Percentiles rank a stretch among this genome's conserved stretches.
These are phyloP conservation scores for Fomes fomentarius DNA, from an alignment of 1,284 basidiomycete species.

Conservation along the genomic window DNA sequence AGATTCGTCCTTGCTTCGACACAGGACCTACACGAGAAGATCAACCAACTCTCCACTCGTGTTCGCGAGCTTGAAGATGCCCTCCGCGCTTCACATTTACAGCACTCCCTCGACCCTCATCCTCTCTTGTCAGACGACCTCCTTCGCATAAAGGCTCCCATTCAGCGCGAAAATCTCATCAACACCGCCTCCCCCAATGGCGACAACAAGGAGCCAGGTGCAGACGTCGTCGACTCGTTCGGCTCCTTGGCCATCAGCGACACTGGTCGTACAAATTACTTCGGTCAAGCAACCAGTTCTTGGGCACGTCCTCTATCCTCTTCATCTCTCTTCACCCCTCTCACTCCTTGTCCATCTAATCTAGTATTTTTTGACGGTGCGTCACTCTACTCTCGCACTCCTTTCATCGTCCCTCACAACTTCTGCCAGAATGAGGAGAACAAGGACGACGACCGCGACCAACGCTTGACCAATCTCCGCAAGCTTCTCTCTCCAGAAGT, in stretches of 20 bases:
- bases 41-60: constrained; percentile 70
- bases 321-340: constrained; percentile 4
- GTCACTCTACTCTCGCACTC: constrained; percentile 1
- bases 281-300: constrained; percentile 76
- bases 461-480: constrained; percentile 51
- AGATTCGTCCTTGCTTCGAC: constrained; percentile 84
- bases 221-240: constrained; percentile 78
- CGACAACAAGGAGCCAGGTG: constrained; percentile 51
- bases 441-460: constrained; percentile 58
- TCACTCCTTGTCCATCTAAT: background rate
- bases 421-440: constrained; percentile 54
- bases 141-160: constrained; percentile 69
- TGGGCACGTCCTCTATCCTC: constrained; percentile 50
- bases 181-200: constrained; percentile 23
- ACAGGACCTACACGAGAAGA: constrained; percentile 82
- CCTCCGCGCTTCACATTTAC: constrained; percentile 59
- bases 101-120: constrained; percentile 63
- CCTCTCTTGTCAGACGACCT: constrained; percentile 71
- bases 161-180: constrained; percentile 60
- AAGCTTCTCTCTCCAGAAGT: constrained; percentile 62
- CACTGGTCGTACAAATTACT: constrained; percentile 72
- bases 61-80: constrained; percentile 80
- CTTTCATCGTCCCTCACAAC: constrained; percentile 5
- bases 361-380: constrained; percentile 77
- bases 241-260: constrained; percentile 72